A percentile compares a stretch with the other conserved stretches of the same genome.
Conservation (phyloP, 75 land plant genomes). For the Selaginella moellendorffii region DNA sequence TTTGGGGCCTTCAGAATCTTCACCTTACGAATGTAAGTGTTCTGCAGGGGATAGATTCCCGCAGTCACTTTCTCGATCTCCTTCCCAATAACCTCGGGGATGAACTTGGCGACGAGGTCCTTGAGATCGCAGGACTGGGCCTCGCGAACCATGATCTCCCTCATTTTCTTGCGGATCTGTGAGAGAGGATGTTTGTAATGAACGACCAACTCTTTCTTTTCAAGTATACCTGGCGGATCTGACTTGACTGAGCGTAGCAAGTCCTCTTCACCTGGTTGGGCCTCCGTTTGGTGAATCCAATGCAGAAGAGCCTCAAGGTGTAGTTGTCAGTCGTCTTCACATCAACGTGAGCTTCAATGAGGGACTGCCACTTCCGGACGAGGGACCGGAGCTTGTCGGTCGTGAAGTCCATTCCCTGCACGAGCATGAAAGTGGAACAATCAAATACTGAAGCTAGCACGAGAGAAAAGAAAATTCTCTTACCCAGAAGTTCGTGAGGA, state of each 20-base stretch:
- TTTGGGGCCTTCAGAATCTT: slow-evolving; percentile 82
- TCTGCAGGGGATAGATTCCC: slow-evolving; percentile 75
- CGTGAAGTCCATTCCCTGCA: slow-evolving; percentile 88
- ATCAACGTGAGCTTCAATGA: slow-evolving; percentile 96
- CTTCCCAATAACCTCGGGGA: slow-evolving; percentile 79
- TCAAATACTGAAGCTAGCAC: background rate
- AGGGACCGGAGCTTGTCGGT: slow-evolving; percentile 78
- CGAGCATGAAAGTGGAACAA: no score
- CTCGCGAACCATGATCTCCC: slow-evolving; percentile 7
- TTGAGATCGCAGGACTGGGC: slow-evolving; percentile 48
- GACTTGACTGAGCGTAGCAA: slow-evolving; percentile 81
- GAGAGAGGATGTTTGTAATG: background rate
- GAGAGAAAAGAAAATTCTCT: background rate
- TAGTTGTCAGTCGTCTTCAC: slow-evolving; percentile 81
- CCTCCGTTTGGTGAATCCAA: slow-evolving; percentile 76
- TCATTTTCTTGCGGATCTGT: slow-evolving; percentile 86
- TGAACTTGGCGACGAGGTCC: slow-evolving; percentile 70
- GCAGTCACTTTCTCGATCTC: slow-evolving; percentile 93
- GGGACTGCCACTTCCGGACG: slow-evolving; percentile 79
- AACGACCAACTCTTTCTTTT: background rate
- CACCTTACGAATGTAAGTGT: slow-evolving; percentile 55
- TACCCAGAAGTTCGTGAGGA: slow-evolving; percentile 91
- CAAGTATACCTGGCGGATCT: slow-evolving; percentile 47
- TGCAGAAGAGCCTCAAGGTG: slow-evolving; percentile 74
- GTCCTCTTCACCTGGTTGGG: slow-evolving; percentile 84